Conservation (phyloP, 257 asterid genomes). For the Solanum pennellii region DNA sequence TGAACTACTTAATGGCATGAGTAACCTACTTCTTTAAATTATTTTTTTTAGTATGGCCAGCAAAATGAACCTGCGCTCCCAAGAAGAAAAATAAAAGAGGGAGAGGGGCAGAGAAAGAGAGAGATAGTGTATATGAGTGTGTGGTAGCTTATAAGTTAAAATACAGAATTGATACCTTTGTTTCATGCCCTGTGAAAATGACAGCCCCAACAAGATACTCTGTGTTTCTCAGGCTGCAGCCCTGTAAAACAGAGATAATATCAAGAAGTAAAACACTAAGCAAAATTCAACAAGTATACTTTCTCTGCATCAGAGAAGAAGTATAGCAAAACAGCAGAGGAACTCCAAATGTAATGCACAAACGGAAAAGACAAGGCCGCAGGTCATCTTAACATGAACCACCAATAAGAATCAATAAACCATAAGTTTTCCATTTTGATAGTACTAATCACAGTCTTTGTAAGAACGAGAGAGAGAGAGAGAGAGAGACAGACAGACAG, state of each 20-base stretch:
- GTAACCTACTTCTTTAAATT: background rate
- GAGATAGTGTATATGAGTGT: background rate
- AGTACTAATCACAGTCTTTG: background rate
- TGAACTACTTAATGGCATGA: background rate
- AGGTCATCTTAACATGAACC: background rate
- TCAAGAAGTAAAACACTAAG: background rate
- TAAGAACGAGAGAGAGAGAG: background rate
- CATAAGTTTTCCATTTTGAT: background rate
- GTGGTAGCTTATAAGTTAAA: background rate
- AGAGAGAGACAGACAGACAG: background rate
- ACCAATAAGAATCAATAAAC: background rate
- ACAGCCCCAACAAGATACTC: constrained; percentile 80
- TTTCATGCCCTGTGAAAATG: constrained; percentile 94
- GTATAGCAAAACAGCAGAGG: background rate
- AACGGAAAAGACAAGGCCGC: background rate
- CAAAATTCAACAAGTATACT: background rate
- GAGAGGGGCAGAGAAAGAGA: background rate
- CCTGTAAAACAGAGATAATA: constrained; percentile 36
- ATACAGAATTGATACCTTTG: constrained; percentile 50
- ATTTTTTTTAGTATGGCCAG: background rate
- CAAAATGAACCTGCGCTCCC: background rate
- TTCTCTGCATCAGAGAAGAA: constrained; percentile 1
- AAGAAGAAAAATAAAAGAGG: background rate
- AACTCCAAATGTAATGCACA: background rate
- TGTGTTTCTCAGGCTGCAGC: constrained; percentile 90